Percentiles rank a stretch among this genome's conserved stretches.
phyloP scores from a whole-genome alignment of 2,329 filamentous ascomycete species.

The Botrytis cinerea region DNA sequence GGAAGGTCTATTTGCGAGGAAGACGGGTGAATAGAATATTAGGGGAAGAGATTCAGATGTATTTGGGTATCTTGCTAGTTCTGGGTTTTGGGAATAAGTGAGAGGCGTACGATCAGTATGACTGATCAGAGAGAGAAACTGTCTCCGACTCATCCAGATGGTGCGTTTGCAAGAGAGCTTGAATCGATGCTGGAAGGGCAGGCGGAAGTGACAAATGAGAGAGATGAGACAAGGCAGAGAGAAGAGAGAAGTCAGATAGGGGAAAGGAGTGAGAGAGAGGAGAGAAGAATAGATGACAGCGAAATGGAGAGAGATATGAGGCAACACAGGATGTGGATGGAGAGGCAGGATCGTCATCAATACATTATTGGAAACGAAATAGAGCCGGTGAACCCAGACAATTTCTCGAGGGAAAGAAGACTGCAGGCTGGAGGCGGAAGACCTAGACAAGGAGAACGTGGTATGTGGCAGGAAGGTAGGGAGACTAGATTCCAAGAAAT shows the following conservation, averaged over 20 bases:
- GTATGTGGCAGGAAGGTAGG: not conserved
- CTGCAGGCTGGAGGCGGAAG: not conserved
- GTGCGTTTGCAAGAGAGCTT: accelerated
- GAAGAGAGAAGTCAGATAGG: too few relatives aligned
- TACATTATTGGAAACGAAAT: not conserved
- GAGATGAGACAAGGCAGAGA: not conserved
- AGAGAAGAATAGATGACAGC: not conserved
- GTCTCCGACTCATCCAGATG: not conserved
- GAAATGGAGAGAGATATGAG: not conserved
- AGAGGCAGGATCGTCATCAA: not conserved
- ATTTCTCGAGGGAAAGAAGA: accelerated
- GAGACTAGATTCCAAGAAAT: not conserved
- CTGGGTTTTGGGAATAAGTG: not conserved
- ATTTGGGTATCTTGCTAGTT: not conserved
- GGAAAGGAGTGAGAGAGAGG: too few relatives aligned
- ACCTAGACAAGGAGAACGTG: not conserved
- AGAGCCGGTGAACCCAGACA: not conserved
- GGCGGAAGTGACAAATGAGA: not conserved
- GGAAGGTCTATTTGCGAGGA: not conserved
- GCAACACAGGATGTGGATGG: too few relatives aligned
- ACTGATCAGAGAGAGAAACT: not conserved
- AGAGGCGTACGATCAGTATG: not conserved
- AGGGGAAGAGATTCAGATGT: not conserved
- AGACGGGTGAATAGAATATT: too few relatives aligned
- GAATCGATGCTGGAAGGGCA: not conserved